These are phyloP conservation scores for Halteria grandinella DNA, from an alignment of 73 alveolate species.

Conservation along the genomic window DNA sequence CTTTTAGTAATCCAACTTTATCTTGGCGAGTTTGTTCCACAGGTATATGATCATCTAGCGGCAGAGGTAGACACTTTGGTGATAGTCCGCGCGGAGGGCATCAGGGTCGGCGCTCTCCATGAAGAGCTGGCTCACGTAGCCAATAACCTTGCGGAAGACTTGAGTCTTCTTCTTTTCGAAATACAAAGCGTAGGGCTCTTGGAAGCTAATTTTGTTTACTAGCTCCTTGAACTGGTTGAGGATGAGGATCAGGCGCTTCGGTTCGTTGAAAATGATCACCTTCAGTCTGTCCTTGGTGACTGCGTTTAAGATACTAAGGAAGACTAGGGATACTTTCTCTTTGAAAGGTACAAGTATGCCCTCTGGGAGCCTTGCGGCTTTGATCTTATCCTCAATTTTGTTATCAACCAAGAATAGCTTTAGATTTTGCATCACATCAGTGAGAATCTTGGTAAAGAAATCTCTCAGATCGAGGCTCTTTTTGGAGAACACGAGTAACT, in stretches of 20 bases:
- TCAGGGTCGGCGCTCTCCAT: slow-evolving; percentile 27
- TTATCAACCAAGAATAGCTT: background rate
- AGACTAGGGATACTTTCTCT: slow-evolving; percentile 39
- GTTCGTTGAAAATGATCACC: slow-evolving; percentile 8
- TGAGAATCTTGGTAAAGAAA: slow-evolving; percentile 25
- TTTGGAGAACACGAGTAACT: slow-evolving; percentile 24
- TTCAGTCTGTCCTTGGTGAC: slow-evolving; percentile 14
- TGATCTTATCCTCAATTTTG: background rate
- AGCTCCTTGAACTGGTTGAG: slow-evolving; percentile 9
- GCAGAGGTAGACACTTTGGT: slow-evolving; percentile 5
- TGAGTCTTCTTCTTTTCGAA: slow-evolving; percentile 47
- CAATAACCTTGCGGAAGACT: slow-evolving; percentile 23
- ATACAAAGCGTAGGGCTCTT: slow-evolving; percentile 13
- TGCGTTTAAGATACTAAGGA: slow-evolving; percentile 24
- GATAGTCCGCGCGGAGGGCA: background rate
- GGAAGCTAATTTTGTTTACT: slow-evolving; percentile 9
- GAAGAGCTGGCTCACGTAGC: slow-evolving; percentile 4
- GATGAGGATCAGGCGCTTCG: background rate
- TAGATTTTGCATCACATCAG: background rate
- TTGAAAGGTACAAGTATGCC: slow-evolving; percentile 12
- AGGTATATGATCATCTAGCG: background rate
- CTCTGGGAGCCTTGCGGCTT: slow-evolving; percentile 10
- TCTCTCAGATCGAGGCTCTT: slow-evolving; percentile 16
- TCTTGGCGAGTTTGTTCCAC: slow-evolving; percentile 20
- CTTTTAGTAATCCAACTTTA: slow-evolving; percentile 4